A percentile compares a stretch with the other conserved stretches of the same genome.
Conservation (phyloP, 2,329 filamentous ascomycete species). For the Thielaviopsis euricoi region DNA sequence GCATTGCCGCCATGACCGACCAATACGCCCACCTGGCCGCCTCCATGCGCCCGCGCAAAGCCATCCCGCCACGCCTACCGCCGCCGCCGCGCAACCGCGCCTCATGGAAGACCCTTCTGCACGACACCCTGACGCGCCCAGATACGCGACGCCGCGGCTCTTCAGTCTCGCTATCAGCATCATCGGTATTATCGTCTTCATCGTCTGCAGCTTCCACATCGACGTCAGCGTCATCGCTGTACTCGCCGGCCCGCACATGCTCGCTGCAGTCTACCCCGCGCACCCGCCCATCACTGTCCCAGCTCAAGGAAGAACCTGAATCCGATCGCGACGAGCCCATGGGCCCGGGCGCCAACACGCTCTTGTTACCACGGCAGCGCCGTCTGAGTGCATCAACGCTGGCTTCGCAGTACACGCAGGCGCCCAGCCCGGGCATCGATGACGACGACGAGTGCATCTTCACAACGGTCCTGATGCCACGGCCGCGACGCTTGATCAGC, state of each 20-base stretch:
- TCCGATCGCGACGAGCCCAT: not conserved
- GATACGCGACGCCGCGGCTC: not conserved
- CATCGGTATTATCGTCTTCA: not conserved
- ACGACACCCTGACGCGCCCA: not conserved
- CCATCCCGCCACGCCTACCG: slow-evolving; percentile 8
- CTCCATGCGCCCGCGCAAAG: slow-evolving; percentile 18
- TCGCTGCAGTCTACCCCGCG: not conserved
- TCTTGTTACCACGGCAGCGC: not conserved
- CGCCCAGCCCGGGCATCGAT: not conserved
- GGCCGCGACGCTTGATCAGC: not conserved
- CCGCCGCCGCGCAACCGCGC: slow-evolving; percentile 14
- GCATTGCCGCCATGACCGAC: slow-evolving; percentile 20
- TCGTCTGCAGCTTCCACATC: not conserved
- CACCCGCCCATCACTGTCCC: not conserved
- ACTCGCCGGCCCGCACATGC: not conserved
- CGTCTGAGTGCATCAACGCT: not conserved
- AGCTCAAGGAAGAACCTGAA: not conserved
- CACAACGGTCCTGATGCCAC: not conserved
- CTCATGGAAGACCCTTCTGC: not conserved
- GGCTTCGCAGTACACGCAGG: not conserved
- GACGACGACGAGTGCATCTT: not conserved
- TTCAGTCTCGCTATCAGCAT: not conserved
- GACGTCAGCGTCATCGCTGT: not conserved
- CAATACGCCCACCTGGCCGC: slow-evolving; percentile 21
- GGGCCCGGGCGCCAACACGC: not conserved